These are phyloP conservation scores for Apiospora hydei DNA, from an alignment of 2,329 filamentous ascomycete species.

Conservation along the genomic window DNA sequence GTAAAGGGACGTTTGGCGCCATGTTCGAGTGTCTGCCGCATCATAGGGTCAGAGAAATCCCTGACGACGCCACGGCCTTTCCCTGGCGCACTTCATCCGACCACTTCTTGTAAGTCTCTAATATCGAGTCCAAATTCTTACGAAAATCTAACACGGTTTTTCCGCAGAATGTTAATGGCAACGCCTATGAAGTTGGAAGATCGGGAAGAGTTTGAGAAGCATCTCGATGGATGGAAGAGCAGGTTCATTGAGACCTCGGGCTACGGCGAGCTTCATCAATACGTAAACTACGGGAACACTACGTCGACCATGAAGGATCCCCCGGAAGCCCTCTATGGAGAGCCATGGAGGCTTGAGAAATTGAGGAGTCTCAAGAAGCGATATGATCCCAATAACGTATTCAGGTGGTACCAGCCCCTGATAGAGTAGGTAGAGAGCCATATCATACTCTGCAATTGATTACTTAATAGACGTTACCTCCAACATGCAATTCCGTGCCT, in stretches of 20 bases:
- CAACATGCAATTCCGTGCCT: neutral
- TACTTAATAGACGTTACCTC: neutral
- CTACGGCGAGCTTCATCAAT: conserved; percentile 12
- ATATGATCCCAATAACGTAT: neutral
- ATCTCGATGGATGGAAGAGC: conserved; percentile 10
- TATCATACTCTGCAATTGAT: neutral
- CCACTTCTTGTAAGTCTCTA: neutral
- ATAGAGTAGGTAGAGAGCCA: neutral
- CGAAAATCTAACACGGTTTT: neutral
- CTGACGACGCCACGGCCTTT: neutral
- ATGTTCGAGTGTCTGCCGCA: conserved; percentile 18
- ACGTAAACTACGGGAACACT: conserved; percentile 13
- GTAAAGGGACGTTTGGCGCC: conserved; percentile 16
- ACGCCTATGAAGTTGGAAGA: conserved; percentile 6
- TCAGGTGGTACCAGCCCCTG: conserved; percentile 16
- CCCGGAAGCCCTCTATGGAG: neutral
- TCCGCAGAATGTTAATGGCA: neutral
- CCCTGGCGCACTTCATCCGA: conserved; percentile 10
- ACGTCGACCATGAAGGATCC: conserved; percentile 3
- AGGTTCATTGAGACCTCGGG: conserved; percentile 8
- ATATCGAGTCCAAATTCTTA: neutral
- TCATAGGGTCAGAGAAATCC: neutral
- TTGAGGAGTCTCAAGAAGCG: neutral
- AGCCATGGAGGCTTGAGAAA: neutral
- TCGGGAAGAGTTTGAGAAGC: conserved; percentile 10